Percentiles rank a stretch among this genome's conserved stretches.
These are phyloP conservation scores for Phascolomyces articulosus DNA, from an alignment of 371 early-diverging fungal genomes.

Conservation along the genomic window DNA sequence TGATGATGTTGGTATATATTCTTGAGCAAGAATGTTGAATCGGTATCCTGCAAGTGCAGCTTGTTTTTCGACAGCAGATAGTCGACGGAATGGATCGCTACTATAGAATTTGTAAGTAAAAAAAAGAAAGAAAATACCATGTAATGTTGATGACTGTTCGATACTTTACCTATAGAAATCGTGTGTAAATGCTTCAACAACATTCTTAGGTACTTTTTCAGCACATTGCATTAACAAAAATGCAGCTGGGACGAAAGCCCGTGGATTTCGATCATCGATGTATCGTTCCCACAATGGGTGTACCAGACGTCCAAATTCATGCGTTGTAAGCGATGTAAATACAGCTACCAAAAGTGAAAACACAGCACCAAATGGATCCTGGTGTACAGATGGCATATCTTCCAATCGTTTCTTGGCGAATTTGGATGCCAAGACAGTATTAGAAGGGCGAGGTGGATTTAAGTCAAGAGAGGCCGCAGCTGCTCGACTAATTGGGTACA, in stretches of 20 bases:
- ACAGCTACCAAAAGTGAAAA: conserved; percentile 62
- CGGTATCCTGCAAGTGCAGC: conserved; percentile 54
- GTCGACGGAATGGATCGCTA: conserved; percentile 48
- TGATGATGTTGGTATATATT: conserved; percentile 53
- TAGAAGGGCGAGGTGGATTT: conserved; percentile 21
- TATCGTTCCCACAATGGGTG: conserved; percentile 58
- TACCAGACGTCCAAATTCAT: conserved; percentile 49
- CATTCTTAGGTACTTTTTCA: conserved; percentile 57
- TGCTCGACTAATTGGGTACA: conserved; percentile 24
- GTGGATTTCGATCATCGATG: conserved; percentile 48
- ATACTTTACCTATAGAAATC: conserved; percentile 57
- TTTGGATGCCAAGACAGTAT: conserved; percentile 16
- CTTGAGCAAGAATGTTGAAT: conserved; percentile 55
- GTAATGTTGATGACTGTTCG: no score
- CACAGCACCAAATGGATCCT: conserved; percentile 58
- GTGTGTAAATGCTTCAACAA: conserved; percentile 39
- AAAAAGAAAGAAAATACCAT: no score
- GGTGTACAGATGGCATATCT: conserved; percentile 46
- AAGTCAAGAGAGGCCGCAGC: conserved; percentile 26
- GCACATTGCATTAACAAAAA: conserved; percentile 68
- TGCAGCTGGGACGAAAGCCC: conserved; percentile 55
- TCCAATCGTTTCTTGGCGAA: conserved; percentile 41
- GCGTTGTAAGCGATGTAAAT: conserved; percentile 47
- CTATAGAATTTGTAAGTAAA: conserved; percentile 30
- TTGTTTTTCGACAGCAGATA: conserved; percentile 48